phyloP scores from a whole-genome alignment of 1,284 basidiomycete genomes.

The Tylopilus orsonianus region DNA sequence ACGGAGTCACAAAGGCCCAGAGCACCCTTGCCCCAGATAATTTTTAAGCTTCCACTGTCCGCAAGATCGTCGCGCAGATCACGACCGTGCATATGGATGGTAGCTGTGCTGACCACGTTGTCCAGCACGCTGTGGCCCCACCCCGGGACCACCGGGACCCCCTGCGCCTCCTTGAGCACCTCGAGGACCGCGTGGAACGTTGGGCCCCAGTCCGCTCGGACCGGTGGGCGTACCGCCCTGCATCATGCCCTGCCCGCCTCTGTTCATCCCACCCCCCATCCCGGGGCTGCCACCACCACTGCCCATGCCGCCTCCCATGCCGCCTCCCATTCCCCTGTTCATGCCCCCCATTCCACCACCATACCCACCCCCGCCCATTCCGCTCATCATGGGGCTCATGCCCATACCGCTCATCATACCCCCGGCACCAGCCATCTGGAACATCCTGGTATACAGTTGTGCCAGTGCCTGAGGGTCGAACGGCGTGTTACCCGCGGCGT shows the following conservation, averaged over 20 bases:
- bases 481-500: constrained; percentile 48
- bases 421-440: constrained; percentile 63
- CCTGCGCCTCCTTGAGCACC: constrained; percentile 50
- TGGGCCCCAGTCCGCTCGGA: constrained; percentile 44
- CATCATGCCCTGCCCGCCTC: constrained; percentile 33
- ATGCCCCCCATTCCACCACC: constrained; percentile 37
- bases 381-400: constrained; percentile 32
- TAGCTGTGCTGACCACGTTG: constrained; percentile 75
- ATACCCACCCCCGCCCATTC: constrained; percentile 40
- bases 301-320: constrained; percentile 34
- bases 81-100: constrained; percentile 74
- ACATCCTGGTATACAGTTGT: constrained; percentile 80
- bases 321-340: constrained; percentile 39
- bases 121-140: constrained; percentile 73
- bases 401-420: constrained; percentile 43
- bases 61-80: constrained; percentile 7
- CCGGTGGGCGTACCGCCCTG: constrained; percentile 35
- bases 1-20: constrained; percentile 1
- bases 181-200: constrained; percentile 67
- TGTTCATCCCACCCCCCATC: constrained; percentile 43
- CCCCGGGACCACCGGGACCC: constrained; percentile 44
- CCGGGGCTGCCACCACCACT: constrained; percentile 36
- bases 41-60: constrained; percentile 14
- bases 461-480: constrained; percentile 83
- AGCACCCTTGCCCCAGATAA: constrained; percentile 7